Evolutionary conservation across 352 stramenopile genomes (phyloP).

Genomic region (Aphanomyces invadans): DNA sequence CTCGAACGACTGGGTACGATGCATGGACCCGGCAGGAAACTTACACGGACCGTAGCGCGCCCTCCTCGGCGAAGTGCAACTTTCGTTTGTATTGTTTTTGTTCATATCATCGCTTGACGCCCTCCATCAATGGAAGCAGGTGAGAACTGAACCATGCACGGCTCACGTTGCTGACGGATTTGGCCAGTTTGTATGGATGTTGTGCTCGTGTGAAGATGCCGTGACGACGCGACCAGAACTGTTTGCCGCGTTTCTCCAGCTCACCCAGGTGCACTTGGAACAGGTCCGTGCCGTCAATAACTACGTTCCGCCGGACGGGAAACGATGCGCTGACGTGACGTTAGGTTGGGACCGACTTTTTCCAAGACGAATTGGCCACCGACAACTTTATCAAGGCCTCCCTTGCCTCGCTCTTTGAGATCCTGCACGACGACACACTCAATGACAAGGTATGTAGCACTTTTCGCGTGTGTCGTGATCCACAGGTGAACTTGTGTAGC

Average conservation of each 20-base stretch:
- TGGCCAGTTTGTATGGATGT: conserved; percentile 47
- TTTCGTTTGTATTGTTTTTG: conserved; percentile 91
- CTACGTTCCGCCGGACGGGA: no score
- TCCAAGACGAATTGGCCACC: conserved; percentile 48
- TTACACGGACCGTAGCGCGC: no score
- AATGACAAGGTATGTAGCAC: conserved; percentile 9
- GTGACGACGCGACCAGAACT: conserved; percentile 35
- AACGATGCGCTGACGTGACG: no score
- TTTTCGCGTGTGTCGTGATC: no score
- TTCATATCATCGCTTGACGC: conserved; percentile 89
- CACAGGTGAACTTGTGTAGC: no score
- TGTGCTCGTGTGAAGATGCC: conserved; percentile 55
- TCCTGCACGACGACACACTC: conserved; percentile 40
- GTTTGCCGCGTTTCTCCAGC: conserved; percentile 49
- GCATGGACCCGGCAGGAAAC: no score
- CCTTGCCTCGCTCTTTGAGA: conserved; percentile 54
- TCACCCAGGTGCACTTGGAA: conserved; percentile 48
- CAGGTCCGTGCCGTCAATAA: conserved; percentile 39
- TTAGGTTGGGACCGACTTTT: conserved; percentile 66
- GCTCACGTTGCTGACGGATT: not conserved
- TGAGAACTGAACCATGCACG: conserved; percentile 18
- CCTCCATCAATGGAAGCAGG: conserved; percentile 91
- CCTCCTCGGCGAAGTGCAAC: conserved; percentile 88
- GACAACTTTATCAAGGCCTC: conserved; percentile 59
- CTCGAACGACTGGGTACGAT: conserved; percentile 1